A percentile compares a stretch with the other conserved stretches of the same genome.
Evolutionary conservation across 495 filamentous ascomycete genomes (phyloP).

Genomic region (Aspergillus biplanus): DNA sequence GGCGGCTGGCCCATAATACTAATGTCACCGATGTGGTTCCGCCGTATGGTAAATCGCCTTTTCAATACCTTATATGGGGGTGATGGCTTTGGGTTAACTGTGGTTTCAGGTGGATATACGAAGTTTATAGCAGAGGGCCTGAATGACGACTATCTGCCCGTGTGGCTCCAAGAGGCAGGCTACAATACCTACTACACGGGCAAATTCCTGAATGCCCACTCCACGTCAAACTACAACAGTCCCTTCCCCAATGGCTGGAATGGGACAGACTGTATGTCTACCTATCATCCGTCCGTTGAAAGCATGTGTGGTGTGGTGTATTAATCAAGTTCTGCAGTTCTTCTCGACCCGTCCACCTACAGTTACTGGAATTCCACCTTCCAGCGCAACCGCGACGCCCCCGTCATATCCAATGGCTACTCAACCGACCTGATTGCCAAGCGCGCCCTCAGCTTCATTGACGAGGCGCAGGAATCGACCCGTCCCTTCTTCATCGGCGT

Average conservation of each 20-base stretch:
- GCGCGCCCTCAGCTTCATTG: constrained; percentile 58
- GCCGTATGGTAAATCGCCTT: constrained; percentile 50
- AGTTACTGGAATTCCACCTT: constrained; percentile 61
- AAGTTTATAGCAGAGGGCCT: constrained; percentile 61
- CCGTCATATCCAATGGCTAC: constrained; percentile 51
- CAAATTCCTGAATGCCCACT: constrained; percentile 65
- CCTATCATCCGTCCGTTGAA: not conserved
- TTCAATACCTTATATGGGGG: too few species aligned
- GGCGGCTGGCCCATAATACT: constrained; percentile 66
- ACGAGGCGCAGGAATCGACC: constrained; percentile 55
- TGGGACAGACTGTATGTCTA: constrained; percentile 43
- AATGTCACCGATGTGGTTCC: constrained; percentile 66
- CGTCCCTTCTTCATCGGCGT: constrained; percentile 69
- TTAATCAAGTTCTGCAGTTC: constrained; percentile 28
- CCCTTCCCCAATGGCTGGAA: constrained; percentile 55
- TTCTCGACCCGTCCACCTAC: constrained; percentile 67
- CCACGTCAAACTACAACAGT: constrained; percentile 50
- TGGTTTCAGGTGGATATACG: constrained; percentile 57
- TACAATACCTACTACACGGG: constrained; percentile 69
- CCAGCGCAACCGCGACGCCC: constrained; percentile 56
- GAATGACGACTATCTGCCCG: constrained; percentile 61
- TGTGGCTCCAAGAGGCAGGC: constrained; percentile 64
- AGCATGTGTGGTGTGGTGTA: not conserved
- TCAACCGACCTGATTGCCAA: constrained; percentile 55
- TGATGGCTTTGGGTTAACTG: too few species aligned